phyloP scores from a whole-genome alignment of 495 filamentous ascomycete genomes.

The Neurospora sp. region DNA sequence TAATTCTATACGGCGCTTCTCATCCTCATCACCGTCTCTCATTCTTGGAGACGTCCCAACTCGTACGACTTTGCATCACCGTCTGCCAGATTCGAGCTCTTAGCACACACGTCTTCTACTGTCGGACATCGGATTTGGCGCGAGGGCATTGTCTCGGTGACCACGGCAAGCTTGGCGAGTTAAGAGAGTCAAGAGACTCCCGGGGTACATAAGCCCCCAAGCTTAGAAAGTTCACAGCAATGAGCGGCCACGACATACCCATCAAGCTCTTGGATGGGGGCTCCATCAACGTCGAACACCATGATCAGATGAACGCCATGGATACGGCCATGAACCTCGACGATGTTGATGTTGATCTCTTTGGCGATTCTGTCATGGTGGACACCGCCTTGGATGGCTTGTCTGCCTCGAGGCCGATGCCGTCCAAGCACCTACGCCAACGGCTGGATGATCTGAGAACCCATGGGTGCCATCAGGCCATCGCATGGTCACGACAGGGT shows the following conservation, averaged over 20 bases:
- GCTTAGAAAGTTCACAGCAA: neutral
- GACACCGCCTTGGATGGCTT: constrained; percentile 38
- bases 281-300: constrained; percentile 1
- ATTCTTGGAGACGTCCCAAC: neutral
- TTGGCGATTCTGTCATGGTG: constrained; percentile 51
- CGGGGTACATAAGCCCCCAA: neutral
- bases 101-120: neutral
- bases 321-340: constrained; percentile 43
- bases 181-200: neutral
- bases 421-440: constrained; percentile 57
- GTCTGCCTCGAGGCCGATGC: constrained; percentile 30
- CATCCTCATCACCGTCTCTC: neutral
- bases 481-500: constrained; percentile 85
- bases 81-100: neutral
- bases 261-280: constrained; percentile 22
- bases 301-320: constrained; percentile 12
- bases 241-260: constrained; percentile 27
- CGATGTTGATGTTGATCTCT: constrained; percentile 67
- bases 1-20: neutral
- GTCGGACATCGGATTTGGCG: neutral
- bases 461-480: constrained; percentile 73
- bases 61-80: neutral
- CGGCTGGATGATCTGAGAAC: constrained; percentile 70
- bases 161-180: neutral
- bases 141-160: neutral